Conservation (phyloP, 108 stramenopile genomes). For the Pseudonitzschia multiseries region DNA sequence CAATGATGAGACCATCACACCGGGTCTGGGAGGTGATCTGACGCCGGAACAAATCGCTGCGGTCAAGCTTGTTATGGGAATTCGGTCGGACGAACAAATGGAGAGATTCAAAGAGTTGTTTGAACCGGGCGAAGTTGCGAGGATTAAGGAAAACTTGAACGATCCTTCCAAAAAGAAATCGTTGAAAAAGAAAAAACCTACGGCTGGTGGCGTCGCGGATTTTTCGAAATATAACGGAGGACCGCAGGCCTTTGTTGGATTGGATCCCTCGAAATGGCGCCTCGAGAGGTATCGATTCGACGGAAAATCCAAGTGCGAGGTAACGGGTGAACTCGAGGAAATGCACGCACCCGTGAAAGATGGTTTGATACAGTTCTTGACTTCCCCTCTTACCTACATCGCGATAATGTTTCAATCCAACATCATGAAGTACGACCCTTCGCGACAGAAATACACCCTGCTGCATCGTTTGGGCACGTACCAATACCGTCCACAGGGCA, state of each 20-base stretch:
- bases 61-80: background rate
- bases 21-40: conserved; percentile 3
- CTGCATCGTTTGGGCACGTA: conserved; percentile 17
- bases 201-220: background rate
- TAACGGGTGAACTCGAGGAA: conserved; percentile 25
- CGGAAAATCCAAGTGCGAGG: conserved; percentile 20
- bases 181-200: background rate
- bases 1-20: background rate
- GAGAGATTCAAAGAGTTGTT: background rate
- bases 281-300: conserved; percentile 14
- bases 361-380: conserved; percentile 22
- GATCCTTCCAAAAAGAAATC: conserved; percentile 6
- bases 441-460: conserved; percentile 23
- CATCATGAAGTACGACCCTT: conserved; percentile 8
- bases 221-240: conserved; percentile 11
- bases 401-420: conserved; percentile 34
- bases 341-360: conserved; percentile 20
- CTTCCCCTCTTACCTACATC: conserved; percentile 24
- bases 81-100: background rate
- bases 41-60: background rate
- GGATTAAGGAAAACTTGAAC: background rate
- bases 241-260: conserved; percentile 1
- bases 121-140: background rate
- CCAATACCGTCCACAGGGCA: conserved; percentile 20
- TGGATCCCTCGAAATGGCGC: conserved; percentile 23